Evolutionary conservation across 208 protist species (phyloP).

Genomic region (Leishmania amazonensis): DNA sequence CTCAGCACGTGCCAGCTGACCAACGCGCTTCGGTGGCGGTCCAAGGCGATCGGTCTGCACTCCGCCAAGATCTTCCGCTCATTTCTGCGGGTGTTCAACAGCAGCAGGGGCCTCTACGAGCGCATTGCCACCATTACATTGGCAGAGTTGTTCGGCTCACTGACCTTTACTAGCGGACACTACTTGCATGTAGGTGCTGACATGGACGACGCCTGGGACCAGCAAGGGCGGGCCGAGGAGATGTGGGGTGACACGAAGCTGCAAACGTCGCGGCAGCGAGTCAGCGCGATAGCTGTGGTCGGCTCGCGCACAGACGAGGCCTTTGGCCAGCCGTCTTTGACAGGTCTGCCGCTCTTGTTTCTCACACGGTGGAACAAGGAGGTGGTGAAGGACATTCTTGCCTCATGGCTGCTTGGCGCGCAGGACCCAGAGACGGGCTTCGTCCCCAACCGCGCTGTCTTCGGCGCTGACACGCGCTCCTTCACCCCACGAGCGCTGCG

Average conservation of each 20-base stretch:
- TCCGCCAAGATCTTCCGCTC: constrained; percentile 55
- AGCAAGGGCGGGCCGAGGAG: constrained; percentile 25
- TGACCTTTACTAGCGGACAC: constrained; percentile 48
- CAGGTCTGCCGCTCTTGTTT: constrained; percentile 72
- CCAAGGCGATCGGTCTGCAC: constrained; percentile 63
- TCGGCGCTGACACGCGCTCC: constrained; percentile 42
- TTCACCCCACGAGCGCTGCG: constrained; percentile 41
- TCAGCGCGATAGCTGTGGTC: constrained; percentile 47
- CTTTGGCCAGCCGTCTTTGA: constrained; percentile 58
- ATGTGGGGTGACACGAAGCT: constrained; percentile 24
- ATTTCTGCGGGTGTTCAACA: constrained; percentile 47
- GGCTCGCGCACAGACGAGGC: constrained; percentile 74
- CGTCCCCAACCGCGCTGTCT: constrained; percentile 53
- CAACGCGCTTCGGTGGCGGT: constrained; percentile 70
- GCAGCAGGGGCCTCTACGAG: constrained; percentile 52
- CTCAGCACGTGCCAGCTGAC: constrained; percentile 80
- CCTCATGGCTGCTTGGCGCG: constrained; percentile 71
- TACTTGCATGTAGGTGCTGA: constrained; percentile 46
- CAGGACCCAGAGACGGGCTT: constrained; percentile 72
- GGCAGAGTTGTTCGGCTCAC: constrained; percentile 63
- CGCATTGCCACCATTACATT: constrained; percentile 43
- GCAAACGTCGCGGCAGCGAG: constrained; percentile 23
- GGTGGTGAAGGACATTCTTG: constrained; percentile 72
- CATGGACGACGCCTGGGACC: constrained; percentile 55
- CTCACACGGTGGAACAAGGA: constrained; percentile 81